Evolutionary conservation across 1,284 basidiomycete species (phyloP).

Genomic region (Leccinum griseonigrum): DNA sequence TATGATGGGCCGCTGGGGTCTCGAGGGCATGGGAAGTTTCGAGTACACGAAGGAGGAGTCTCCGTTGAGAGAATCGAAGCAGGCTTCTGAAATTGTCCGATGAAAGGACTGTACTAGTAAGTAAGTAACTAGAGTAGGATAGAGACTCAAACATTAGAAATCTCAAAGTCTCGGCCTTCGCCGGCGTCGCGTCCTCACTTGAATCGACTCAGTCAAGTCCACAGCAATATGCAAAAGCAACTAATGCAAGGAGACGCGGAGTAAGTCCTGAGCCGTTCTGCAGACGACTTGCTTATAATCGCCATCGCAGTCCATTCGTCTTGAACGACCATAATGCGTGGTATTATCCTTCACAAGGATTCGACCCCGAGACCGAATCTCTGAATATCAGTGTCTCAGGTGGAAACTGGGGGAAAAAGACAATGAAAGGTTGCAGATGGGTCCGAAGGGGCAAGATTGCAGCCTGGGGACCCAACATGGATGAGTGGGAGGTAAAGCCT

Average conservation of each 20-base stretch:
- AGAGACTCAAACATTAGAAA: neutral
- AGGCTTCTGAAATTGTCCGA: neutral
- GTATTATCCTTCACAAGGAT: slow-evolving; percentile 73
- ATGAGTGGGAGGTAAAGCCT: slow-evolving; percentile 73
- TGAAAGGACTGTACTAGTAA: neutral
- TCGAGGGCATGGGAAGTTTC: slow-evolving; percentile 89
- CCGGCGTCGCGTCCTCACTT: slow-evolving; percentile 14
- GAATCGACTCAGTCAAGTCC: neutral
- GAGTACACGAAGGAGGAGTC: slow-evolving; percentile 48
- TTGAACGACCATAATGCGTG: slow-evolving; percentile 71
- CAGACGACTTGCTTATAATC: slow-evolving; percentile 8
- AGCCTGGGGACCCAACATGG: slow-evolving; percentile 74
- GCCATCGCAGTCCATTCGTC: slow-evolving; percentile 40
- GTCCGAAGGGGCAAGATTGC: slow-evolving; percentile 72
- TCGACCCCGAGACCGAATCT: slow-evolving; percentile 60
- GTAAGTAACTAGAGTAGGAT: neutral
- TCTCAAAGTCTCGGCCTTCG: slow-evolving; percentile 19
- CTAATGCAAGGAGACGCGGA: slow-evolving; percentile 33
- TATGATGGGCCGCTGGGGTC: slow-evolving; percentile 92
- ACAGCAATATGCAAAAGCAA: slow-evolving; percentile 23
- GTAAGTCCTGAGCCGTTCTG: slow-evolving; percentile 14
- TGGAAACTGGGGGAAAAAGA: slow-evolving; percentile 82
- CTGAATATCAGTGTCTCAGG: slow-evolving; percentile 43
- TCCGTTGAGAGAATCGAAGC: neutral
- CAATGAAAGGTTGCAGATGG: slow-evolving; percentile 66